Conservation (phyloP, 164 flowering plant species). For the Buxus sempervirens region DNA sequence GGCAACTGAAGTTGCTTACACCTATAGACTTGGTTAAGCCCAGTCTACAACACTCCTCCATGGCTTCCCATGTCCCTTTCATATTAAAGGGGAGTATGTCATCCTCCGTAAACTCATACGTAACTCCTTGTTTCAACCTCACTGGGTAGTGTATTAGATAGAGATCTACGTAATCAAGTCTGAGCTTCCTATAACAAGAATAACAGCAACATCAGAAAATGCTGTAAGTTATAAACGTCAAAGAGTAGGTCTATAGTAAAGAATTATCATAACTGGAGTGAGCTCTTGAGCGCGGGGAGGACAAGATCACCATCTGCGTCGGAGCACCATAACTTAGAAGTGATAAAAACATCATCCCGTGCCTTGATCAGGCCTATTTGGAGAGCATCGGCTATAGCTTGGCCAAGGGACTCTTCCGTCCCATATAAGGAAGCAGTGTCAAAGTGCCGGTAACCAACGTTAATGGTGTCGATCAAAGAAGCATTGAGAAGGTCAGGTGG, state of each 20-base stretch:
- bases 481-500: constrained; percentile 1
- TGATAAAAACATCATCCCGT: constrained; percentile 34
- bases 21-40: constrained; percentile 33
- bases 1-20: constrained; percentile 23
- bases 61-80: constrained; percentile 28
- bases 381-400: constrained; percentile 29
- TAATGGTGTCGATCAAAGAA: constrained; percentile 22
- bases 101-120: not conserved
- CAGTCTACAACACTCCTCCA: constrained; percentile 29
- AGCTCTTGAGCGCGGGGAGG: constrained; percentile 27
- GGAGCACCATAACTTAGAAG: constrained; percentile 38
- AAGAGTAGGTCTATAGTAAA: not conserved
- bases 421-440: constrained; percentile 31
- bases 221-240: not conserved
- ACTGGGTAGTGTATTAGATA: constrained; percentile 30
- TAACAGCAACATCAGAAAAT: not conserved
- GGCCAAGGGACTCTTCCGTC: constrained; percentile 28
- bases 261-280: constrained; percentile 22
- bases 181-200: constrained; percentile 19
- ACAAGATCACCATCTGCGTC: constrained; percentile 26
- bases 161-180: constrained; percentile 27
- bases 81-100: constrained; percentile 22
- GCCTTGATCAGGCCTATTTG: constrained; percentile 24
- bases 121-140: constrained; percentile 15
- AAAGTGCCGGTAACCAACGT: constrained; percentile 34